Base-by-base conservation (phyloP, 208 protist genomes). In the Wallacemonas sp. region DNA sequence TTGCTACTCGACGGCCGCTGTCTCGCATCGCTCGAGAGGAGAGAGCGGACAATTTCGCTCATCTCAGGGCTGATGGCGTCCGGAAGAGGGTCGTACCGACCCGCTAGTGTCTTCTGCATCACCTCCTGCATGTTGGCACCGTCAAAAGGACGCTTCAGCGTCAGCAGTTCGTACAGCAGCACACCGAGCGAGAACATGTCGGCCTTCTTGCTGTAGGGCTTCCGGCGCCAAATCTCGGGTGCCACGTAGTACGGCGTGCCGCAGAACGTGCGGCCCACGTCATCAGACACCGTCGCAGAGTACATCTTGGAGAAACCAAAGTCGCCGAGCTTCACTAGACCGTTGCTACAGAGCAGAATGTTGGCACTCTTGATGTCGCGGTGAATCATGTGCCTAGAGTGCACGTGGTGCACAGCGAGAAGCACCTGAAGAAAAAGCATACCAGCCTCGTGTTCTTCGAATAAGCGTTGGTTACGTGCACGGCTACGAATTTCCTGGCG, bases 101-200 rank as follows among this genome's bases (percentile, higher is more conserved):
- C 73, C 5, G 65, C 62, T 13, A 94, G 64, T 17, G 75, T 88
- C 63, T 89, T 92, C 37, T 89, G 71, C 73, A 85, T 91, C 21
- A 96, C 68, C 38, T 89, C 81, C 24, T 83, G 55, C 68, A 93
- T 83, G 57, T 86, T 92, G 8, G 72, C 64, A 10, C 85, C 88
- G 21, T 85, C 74, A 63, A 93, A 93, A 6, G 91, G 87, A 21
- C 80, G 84, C 72, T 88, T 89, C 46, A 93, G 66, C 33, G 89
- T 89, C 30, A 94, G 71, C 65, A 96, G 55, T 66, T 96, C 91
- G 75, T 94, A 94, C 46, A 96, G 73, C 1, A 94, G 63, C 9
- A 90, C 85, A 39, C 91, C 91, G 17, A 97, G 72, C 5, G 90
- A 86, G 80, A 96, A 98, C 70, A 97, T 83, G 68, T 98, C 95